Conservation (phyloP, 768 basidiomycete genomes). For the Rhizopogon vinicolor region DNA sequence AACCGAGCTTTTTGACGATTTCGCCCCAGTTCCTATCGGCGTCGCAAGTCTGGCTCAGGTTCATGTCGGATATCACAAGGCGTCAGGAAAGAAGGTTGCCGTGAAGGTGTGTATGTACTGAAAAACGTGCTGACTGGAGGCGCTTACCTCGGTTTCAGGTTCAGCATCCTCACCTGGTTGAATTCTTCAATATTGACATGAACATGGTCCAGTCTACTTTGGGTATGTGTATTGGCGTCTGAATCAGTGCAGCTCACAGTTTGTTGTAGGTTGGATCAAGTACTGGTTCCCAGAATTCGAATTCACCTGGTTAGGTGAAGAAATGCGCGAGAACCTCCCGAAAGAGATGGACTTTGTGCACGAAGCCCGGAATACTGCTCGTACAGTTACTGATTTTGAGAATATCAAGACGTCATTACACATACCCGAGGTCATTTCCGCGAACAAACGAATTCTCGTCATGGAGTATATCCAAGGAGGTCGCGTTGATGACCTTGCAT, state of each 20-base stretch:
- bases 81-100: conserved; percentile 73
- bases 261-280: conserved; percentile 70
- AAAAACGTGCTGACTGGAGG: neutral
- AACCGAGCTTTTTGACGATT: conserved; percentile 75
- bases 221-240: conserved; percentile 33
- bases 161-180: conserved; percentile 91
- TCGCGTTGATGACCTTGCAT: conserved; percentile 82
- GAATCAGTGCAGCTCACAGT: neutral
- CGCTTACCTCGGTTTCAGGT: conserved; percentile 35
- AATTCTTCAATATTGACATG: conserved; percentile 91
- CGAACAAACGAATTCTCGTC: conserved; percentile 79
- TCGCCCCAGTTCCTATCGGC: conserved; percentile 85
- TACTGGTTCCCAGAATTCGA: conserved; percentile 95
- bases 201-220: conserved; percentile 75
- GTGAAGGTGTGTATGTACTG: conserved; percentile 58
- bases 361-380: conserved; percentile 83
- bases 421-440: conserved; percentile 77
- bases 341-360: conserved; percentile 94
- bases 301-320: conserved; percentile 88
- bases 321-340: conserved; percentile 90
- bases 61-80: conserved; percentile 72
- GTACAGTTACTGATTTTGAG: conserved; percentile 66
- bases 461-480: conserved; percentile 96
- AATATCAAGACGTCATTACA: conserved; percentile 75
- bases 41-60: conserved; percentile 97